phyloP scores from a whole-genome alignment of 345 rosid species.

The Populus ilicifolia region DNA sequence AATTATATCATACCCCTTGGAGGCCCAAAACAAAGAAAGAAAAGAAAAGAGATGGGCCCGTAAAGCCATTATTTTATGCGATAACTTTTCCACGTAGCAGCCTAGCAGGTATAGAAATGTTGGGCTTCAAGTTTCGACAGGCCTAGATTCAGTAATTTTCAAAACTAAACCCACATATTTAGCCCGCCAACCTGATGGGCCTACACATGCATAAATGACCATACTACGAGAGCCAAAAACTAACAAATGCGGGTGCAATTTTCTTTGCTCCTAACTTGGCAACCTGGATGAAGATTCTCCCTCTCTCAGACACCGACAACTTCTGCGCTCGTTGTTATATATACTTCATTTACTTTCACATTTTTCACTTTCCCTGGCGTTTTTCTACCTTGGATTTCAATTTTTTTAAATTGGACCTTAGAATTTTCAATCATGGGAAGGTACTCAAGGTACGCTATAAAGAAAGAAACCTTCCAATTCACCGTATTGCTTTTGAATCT shows the following conservation, averaged over 20 bases:
- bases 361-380: not conserved
- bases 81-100: too few species aligned
- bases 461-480: not conserved
- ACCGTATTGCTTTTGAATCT: not conserved
- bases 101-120: too few species aligned
- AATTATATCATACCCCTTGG: too few species aligned
- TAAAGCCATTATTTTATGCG: too few species aligned
- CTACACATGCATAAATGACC: not conserved
- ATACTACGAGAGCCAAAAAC: not conserved
- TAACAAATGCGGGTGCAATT: not conserved
- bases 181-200: not conserved
- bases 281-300: not conserved
- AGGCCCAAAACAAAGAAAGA: too few species aligned
- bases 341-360: not conserved
- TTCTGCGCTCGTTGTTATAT: not conserved
- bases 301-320: not conserved
- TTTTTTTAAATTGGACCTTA: not conserved
- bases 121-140: not conserved
- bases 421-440: constrained; percentile 8
- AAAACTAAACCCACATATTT: not conserved
- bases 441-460: constrained; percentile 2
- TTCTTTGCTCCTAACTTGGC: not conserved
- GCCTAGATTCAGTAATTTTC: not conserved
- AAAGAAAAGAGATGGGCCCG: too few species aligned
- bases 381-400: not conserved